Percentiles rank a stretch among this genome's conserved stretches.
These are phyloP conservation scores for Globisporangium viniferum DNA, from an alignment of 352 stramenopile species.

Conservation along the genomic window DNA sequence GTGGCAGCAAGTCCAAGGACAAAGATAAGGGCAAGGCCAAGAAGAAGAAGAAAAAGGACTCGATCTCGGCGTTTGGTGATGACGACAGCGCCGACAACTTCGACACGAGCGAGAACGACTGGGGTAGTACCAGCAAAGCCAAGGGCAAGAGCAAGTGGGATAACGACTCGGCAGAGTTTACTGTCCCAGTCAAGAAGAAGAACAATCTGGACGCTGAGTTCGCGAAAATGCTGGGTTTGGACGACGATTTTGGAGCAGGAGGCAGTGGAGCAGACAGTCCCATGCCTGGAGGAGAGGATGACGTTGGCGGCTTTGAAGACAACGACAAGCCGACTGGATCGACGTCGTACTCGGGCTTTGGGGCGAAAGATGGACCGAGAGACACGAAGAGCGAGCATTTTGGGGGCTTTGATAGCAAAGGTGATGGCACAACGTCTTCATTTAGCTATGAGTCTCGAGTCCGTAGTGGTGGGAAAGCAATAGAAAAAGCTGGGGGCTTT, in stretches of 20 bases:
- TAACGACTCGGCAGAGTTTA: slow-evolving; percentile 23
- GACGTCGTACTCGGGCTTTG: not conserved
- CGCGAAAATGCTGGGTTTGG: slow-evolving; percentile 57
- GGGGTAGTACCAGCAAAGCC: slow-evolving; percentile 22
- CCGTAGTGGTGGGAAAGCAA: not conserved
- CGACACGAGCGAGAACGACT: slow-evolving; percentile 19
- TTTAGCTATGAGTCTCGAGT: slow-evolving; percentile 17
- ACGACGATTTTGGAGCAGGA: slow-evolving; percentile 26
- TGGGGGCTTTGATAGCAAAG: not conserved
- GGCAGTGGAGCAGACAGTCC: not conserved
- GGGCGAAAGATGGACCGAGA: not conserved
- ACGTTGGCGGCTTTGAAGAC: not conserved
- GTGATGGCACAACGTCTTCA: not conserved
- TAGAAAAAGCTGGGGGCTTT: not conserved
- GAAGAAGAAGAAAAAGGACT: slow-evolving; percentile 42
- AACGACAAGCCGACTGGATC: not conserved
- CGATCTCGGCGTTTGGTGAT: slow-evolving; percentile 6
- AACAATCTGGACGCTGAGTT: slow-evolving; percentile 57
- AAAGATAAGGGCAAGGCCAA: slow-evolving; percentile 21
- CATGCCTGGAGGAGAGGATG: slow-evolving; percentile 13
- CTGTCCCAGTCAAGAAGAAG: slow-evolving; percentile 35
- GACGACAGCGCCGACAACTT: slow-evolving; percentile 30
- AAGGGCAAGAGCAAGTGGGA: slow-evolving; percentile 26
- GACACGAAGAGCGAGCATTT: not conserved
- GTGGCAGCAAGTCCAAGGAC: slow-evolving; percentile 6